Evolutionary conservation across 176 grass and related monocot genomes (phyloP).

Genomic region (Panicum miliaceum): DNA sequence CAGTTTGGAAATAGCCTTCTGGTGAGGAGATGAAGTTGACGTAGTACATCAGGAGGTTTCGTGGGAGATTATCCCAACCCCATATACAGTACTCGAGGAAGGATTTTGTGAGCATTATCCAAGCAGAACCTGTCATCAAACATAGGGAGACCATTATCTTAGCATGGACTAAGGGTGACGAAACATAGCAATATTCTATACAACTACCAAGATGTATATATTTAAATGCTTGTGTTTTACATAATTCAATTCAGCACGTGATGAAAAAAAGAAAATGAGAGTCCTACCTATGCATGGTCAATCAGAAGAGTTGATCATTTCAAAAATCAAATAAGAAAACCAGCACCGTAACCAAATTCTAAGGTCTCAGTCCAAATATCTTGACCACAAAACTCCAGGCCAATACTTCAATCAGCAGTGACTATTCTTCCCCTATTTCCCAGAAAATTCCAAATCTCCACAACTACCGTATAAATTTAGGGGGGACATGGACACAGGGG

Average conservation of each 20-base stretch:
- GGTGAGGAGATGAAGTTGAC: conserved; percentile 91
- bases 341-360: background rate
- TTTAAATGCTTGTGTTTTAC: background rate
- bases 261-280: background rate
- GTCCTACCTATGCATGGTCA: conserved; percentile 22
- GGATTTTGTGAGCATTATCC: conserved; percentile 80
- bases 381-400: conserved; percentile 1
- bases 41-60: conserved; percentile 86
- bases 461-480: conserved; percentile 2
- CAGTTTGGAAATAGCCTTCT: conserved; percentile 95
- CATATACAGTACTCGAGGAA: conserved; percentile 91
- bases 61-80: conserved; percentile 90
- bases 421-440: background rate
- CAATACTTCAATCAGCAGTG: conserved; percentile 12
- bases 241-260: conserved; percentile 2
- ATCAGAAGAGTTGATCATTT: conserved; percentile 11
- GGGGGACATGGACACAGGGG: background rate
- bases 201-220: background rate
- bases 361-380: background rate
- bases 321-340: conserved; percentile 17
- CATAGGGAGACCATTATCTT: background rate
- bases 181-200: background rate
- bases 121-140: conserved; percentile 73
- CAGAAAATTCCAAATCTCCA: background rate
- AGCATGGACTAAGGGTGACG: background rate